These are phyloP conservation scores for Hypoxylon perforatum DNA, from an alignment of 495 filamentous ascomycete genomes.

Conservation along the genomic window DNA sequence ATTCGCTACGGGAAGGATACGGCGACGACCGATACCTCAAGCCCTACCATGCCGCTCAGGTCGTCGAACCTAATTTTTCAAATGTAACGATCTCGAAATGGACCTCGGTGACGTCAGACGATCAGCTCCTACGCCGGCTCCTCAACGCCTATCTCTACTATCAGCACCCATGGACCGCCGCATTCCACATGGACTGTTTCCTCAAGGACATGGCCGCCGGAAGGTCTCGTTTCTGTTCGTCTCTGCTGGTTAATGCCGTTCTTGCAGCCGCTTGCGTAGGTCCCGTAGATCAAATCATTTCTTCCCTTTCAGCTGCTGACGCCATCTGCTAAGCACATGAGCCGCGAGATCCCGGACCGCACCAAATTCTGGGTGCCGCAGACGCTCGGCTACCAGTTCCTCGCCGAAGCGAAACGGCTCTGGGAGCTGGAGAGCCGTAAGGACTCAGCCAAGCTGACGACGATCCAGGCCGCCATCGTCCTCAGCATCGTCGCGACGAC, in stretches of 20 bases:
- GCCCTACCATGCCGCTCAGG: conserved; percentile 48
- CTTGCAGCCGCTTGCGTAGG: conserved; percentile 53
- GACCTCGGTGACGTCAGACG: conserved; percentile 49
- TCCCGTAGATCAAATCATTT: background rate
- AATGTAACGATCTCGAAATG: conserved; percentile 48
- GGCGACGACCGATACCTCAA: conserved; percentile 47
- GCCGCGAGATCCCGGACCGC: conserved; percentile 43
- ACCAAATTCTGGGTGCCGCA: conserved; percentile 53
- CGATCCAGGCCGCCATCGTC: conserved; percentile 49
- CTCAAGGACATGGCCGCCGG: conserved; percentile 50
- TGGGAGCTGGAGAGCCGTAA: conserved; percentile 48
- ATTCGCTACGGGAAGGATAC: conserved; percentile 17
- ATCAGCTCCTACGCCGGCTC: conserved; percentile 47
- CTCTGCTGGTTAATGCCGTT: conserved; percentile 51
- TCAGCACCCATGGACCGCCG: conserved; percentile 50
- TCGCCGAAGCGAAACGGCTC: conserved; percentile 53
- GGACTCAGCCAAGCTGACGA: conserved; percentile 34
- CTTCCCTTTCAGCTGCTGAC: background rate
- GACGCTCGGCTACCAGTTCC: conserved; percentile 50
- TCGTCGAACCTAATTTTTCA: conserved; percentile 48
- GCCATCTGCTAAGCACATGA: conserved; percentile 44
- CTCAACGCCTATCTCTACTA: conserved; percentile 51
- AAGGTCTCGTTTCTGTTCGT: conserved; percentile 49
- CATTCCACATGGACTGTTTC: conserved; percentile 53
- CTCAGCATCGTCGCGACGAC: conserved; percentile 44